phyloP scores from a whole-genome alignment of 805 yeast species.

The Suhomyces kilbournensis region DNA sequence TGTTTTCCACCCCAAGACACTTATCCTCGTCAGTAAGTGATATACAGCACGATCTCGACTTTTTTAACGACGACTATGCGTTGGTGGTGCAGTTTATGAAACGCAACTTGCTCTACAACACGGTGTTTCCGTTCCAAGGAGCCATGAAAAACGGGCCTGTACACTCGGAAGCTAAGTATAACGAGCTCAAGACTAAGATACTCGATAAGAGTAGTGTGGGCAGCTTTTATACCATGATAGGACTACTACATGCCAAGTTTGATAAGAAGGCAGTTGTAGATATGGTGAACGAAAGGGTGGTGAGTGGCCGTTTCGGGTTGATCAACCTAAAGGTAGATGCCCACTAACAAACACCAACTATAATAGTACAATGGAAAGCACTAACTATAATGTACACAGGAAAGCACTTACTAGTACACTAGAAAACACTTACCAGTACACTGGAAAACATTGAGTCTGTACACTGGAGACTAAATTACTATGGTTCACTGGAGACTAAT shows the following conservation, averaged over 20 bases:
- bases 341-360: no score
- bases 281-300: slow-evolving; percentile 20
- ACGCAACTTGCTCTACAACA: slow-evolving; percentile 21
- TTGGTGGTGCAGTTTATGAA: slow-evolving; percentile 33
- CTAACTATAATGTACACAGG: no score
- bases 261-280: slow-evolving; percentile 23
- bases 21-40: slow-evolving; percentile 29
- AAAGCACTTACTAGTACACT: no score
- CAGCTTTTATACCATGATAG: slow-evolving; percentile 38
- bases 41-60: slow-evolving; percentile 20
- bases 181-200: slow-evolving; percentile 11
- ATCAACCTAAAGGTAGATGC: slow-evolving; percentile 17
- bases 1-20: slow-evolving; percentile 28
- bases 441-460: no score
- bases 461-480: no score
- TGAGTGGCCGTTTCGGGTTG: slow-evolving; percentile 32
- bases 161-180: slow-evolving; percentile 9
- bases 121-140: slow-evolving; percentile 32
- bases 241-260: slow-evolving; percentile 28
- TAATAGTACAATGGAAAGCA: neutral
- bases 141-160: slow-evolving; percentile 20
- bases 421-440: no score
- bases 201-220: slow-evolving; percentile 27
- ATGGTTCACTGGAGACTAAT: no score
- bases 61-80: slow-evolving; percentile 14